Base-by-base conservation (phyloP, 495 filamentous ascomycete genomes). In the Darksidea phi region DNA sequence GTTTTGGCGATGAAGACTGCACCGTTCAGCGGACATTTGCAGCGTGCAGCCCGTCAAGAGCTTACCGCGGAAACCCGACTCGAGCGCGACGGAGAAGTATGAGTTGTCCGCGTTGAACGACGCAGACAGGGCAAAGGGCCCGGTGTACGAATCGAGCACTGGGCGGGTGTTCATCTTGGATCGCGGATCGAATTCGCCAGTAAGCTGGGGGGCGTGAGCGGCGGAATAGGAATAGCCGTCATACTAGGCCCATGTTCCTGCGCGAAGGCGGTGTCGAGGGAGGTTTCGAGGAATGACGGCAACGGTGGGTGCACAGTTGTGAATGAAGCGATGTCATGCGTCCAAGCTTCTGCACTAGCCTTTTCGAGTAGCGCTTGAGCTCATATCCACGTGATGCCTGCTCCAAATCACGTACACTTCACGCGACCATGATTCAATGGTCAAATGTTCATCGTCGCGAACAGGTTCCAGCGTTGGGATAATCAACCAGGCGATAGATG, bases 51-150 rank as follows among this genome's bases (percentile, higher is more conserved):
- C 48, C 6, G 38, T 12, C 13, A 11, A 26, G 20, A 8, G 71
- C 86, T 67, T 81, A 95, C 91, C 87, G 72, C 88, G 87, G 70
- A 95, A 94, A 1, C 94, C 94, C 15, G 83, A 85, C 61, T 96
- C 88, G 36, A 96, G 76, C 2, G 90, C 94, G 6, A 96, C 89
- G 42, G 91, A 84, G 76, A 98, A 98, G 70, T 87, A 91, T 57
- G 83, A 90, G 70, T 82, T 85, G 70, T 96, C 89, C 68, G 86
- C 80, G 71, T 96, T 97, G 77, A 98, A 95, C 20, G 87, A 82
- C 48, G 86, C 85, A 24, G 89, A 94, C 28, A 97, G 81, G 26
- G 90, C 93, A 65, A 85, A 82, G 6, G 90, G 88, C 41, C 83
- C 82, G 37, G 78, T 80, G 37, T 89, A 85, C 46, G 82, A 83